Evolutionary conservation across 106 monocot species (phyloP).

Genomic region (Alisma plantagoaquatica): DNA sequence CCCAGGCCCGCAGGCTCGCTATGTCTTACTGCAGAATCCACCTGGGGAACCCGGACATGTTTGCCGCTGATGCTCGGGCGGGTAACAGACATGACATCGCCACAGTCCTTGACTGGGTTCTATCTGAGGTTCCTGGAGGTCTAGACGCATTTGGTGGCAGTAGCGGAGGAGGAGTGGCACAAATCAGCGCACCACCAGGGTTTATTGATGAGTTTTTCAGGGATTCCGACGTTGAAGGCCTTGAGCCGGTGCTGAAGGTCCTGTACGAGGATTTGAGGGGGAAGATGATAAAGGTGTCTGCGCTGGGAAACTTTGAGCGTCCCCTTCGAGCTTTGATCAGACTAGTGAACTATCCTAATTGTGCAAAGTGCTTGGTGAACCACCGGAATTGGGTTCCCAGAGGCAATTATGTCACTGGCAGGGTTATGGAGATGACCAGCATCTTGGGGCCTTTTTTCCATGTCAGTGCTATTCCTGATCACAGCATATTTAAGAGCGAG

Average conservation of each 20-base stretch:
- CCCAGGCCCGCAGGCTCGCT: constrained; percentile 32
- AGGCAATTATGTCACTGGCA: constrained; percentile 42
- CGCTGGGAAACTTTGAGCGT: constrained; percentile 89
- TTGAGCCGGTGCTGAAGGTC: constrained; percentile 46
- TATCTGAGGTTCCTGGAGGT: constrained; percentile 48
- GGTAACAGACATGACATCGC: constrained; percentile 6
- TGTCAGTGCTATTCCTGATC: constrained; percentile 77
- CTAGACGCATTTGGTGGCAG: constrained; percentile 40
- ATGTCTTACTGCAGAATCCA: constrained; percentile 67
- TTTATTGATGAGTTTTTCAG: constrained; percentile 80
- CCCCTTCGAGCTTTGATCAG: constrained; percentile 60
- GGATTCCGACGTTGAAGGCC: constrained; percentile 52
- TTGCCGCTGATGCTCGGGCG: constrained; percentile 5
- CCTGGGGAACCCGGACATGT: constrained; percentile 73
- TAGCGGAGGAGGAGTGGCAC: constrained; percentile 21
- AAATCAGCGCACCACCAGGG: constrained; percentile 33
- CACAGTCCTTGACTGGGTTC: constrained; percentile 32
- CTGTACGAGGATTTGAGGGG: constrained; percentile 51
- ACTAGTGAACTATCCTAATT: constrained; percentile 52
- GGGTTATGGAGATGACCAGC: constrained; percentile 58
- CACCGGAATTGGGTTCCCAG: constrained; percentile 79
- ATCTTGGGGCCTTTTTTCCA: constrained; percentile 85
- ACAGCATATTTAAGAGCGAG: constrained; percentile 50
- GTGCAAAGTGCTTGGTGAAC: constrained; percentile 76
- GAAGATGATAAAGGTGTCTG: constrained; percentile 56